Evolutionary conservation across 805 yeast species (phyloP).

Genomic region (Candida chauliodis): DNA sequence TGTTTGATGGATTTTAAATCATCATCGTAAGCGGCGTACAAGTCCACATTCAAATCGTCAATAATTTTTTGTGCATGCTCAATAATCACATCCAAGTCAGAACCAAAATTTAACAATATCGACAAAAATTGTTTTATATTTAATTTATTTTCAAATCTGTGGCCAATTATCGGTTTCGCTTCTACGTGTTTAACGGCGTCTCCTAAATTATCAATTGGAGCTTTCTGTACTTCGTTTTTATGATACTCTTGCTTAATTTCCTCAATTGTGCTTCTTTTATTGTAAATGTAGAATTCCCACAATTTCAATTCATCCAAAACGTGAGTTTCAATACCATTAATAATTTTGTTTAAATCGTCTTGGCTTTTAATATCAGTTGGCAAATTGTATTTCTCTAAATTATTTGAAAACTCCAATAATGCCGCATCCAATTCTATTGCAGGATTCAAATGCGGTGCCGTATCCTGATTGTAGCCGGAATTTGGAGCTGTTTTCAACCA

Average conservation of each 20-base stretch:
- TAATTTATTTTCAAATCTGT: conserved; percentile 53
- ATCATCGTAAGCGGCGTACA: conserved; percentile 71
- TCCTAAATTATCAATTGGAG: conserved; percentile 43
- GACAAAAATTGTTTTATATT: conserved; percentile 50
- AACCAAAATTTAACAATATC: conserved; percentile 35
- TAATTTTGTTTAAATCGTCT: conserved; percentile 55
- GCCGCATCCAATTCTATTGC: conserved; percentile 81
- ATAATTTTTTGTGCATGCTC: conserved; percentile 49
- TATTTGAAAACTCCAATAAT: conserved; percentile 61
- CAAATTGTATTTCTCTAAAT: conserved; percentile 54
- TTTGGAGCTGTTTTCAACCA: conserved; percentile 91
- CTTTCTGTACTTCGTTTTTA: conserved; percentile 18
- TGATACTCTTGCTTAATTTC: conserved; percentile 39
- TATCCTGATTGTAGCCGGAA: conserved; percentile 76
- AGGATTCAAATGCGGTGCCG: conserved; percentile 84
- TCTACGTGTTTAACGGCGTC: conserved; percentile 46
- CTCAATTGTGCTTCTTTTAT: conserved; percentile 43
- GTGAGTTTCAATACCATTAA: conserved; percentile 65
- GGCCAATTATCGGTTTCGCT: conserved; percentile 42
- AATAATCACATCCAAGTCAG: conserved; percentile 23
- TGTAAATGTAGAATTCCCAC: conserved; percentile 86
- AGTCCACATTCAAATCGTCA: conserved; percentile 73
- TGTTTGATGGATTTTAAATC: conserved; percentile 63
- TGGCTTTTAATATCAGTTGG: conserved; percentile 52
- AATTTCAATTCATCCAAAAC: conserved; percentile 65